Conservation (phyloP, 495 filamentous ascomycete species). For the Chaetomium cochliodes region DNA sequence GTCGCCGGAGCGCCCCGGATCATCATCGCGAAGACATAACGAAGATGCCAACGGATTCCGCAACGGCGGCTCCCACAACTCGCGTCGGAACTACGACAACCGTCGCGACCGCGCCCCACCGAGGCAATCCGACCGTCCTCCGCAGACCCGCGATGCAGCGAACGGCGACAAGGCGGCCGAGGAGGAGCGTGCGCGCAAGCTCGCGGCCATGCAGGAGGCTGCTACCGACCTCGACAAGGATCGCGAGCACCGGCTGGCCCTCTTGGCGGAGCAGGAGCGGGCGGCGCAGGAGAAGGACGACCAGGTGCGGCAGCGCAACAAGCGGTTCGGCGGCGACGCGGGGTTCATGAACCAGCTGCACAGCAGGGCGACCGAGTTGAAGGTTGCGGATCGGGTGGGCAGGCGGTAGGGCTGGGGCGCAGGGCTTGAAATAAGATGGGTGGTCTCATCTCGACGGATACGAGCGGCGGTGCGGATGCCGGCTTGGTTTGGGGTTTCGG, state of each 20-base stretch:
- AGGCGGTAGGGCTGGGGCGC: constrained; percentile 15
- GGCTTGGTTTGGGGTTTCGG: not conserved
- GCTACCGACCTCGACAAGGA: constrained; percentile 75
- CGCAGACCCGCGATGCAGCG: constrained; percentile 16
- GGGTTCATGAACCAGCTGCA: constrained; percentile 61
- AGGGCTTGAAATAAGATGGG: not conserved
- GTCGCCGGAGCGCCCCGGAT: not conserved
- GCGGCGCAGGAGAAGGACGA: constrained; percentile 64
- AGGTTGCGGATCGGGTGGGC: constrained; percentile 43
- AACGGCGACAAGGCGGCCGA: constrained; percentile 21
- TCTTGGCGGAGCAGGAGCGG: constrained; percentile 64
- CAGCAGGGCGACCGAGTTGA: constrained; percentile 57
- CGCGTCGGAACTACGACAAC: constrained; percentile 33
- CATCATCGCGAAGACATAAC: constrained; percentile 6
- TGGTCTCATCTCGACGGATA: constrained; percentile 7
- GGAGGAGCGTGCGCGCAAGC: constrained; percentile 61
- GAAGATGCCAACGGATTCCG: constrained; percentile 24
- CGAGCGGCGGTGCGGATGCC: constrained; percentile 3
- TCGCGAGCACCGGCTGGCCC: constrained; percentile 67
- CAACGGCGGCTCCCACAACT: constrained; percentile 28
- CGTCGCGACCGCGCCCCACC: constrained; percentile 19
- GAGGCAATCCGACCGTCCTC: not conserved
- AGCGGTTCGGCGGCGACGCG: constrained; percentile 60
- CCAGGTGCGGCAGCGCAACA: constrained; percentile 52
- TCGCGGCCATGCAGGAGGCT: constrained; percentile 85